Evolutionary conservation across 2,329 filamentous ascomycete species (phyloP).

Genomic region (Magnaporthiopsis poae): DNA sequence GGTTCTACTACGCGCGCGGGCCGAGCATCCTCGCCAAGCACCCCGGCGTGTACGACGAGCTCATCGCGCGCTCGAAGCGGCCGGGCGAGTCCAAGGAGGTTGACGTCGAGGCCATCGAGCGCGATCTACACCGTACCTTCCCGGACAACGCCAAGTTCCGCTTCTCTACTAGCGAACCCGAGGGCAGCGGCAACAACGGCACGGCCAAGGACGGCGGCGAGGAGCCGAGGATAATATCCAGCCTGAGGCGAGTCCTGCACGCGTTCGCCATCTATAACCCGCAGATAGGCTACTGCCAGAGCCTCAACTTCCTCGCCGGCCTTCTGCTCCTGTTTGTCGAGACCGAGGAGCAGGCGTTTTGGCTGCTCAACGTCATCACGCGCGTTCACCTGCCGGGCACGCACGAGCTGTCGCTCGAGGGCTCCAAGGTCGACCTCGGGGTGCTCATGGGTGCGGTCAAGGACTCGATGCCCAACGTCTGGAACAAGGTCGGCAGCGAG

Average conservation of each 20-base stretch:
- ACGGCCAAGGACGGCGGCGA: neutral
- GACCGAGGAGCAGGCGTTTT: constrained; percentile 83
- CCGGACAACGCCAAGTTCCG: constrained; percentile 90
- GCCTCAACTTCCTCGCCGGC: constrained; percentile 86
- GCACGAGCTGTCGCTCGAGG: constrained; percentile 81
- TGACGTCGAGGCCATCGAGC: constrained; percentile 78
- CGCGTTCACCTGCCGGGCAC: constrained; percentile 80
- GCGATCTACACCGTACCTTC: constrained; percentile 86
- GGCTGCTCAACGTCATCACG: constrained; percentile 87
- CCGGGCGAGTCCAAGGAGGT: constrained; percentile 49
- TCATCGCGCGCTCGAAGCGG: constrained; percentile 43
- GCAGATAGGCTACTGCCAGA: constrained; percentile 88
- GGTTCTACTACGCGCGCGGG: constrained; percentile 92
- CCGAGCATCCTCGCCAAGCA: constrained; percentile 68
- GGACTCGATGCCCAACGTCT: constrained; percentile 72
- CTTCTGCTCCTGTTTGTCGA: constrained; percentile 79
- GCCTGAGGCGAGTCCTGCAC: constrained; percentile 74
- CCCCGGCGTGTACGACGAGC: constrained; percentile 62
- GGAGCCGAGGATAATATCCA: constrained; percentile 70
- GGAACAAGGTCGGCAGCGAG: constrained; percentile 71
- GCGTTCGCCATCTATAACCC: constrained; percentile 89
- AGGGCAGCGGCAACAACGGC: constrained; percentile 15
- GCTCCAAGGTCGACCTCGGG: constrained; percentile 85
- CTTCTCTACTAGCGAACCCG: constrained; percentile 18
- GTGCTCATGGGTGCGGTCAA: constrained; percentile 82